A percentile compares a stretch with the other conserved stretches of the same genome.
phyloP scores from a whole-genome alignment of 345 rosid genomes.

The Draba incana region DNA sequence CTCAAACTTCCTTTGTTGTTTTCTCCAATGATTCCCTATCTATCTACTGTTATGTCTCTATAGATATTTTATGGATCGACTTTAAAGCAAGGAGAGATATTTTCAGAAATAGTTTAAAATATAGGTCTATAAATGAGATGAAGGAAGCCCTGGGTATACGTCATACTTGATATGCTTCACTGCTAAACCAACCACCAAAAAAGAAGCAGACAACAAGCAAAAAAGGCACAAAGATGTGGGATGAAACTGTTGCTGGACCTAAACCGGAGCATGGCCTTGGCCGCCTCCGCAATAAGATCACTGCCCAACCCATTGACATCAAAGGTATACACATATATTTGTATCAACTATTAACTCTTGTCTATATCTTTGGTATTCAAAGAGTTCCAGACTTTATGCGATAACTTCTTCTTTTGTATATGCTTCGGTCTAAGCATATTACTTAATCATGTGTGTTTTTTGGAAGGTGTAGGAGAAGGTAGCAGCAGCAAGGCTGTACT shows the following conservation, averaged over 20 bases:
- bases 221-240: constrained; percentile 62
- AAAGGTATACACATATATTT: constrained; percentile 35
- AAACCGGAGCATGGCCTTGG: constrained; percentile 90
- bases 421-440: too few relatives aligned
- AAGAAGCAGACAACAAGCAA: background rate
- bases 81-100: constrained; percentile 2
- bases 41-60: background rate
- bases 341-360: background rate
- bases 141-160: background rate
- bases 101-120: constrained; percentile 16
- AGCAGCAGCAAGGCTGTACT: constrained; percentile 57
- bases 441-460: background rate
- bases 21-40: background rate
- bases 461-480: constrained; percentile 47
- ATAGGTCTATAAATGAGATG: constrained; percentile 30
- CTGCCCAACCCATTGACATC: constrained; percentile 51
- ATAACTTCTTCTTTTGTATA: too few relatives aligned
- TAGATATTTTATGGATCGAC: constrained; percentile 31
- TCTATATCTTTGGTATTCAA: background rate
- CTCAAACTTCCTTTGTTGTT: background rate
- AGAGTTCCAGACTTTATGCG: background rate
- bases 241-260: constrained; percentile 87
- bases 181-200: background rate
- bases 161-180: constrained; percentile 1
- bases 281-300: constrained; percentile 58